Evolutionary conservation across 164 flowering plant species (phyloP), one percentile per base, ranked within the genome.

Genomic region (Chimonanthus salicifolius): DNA sequence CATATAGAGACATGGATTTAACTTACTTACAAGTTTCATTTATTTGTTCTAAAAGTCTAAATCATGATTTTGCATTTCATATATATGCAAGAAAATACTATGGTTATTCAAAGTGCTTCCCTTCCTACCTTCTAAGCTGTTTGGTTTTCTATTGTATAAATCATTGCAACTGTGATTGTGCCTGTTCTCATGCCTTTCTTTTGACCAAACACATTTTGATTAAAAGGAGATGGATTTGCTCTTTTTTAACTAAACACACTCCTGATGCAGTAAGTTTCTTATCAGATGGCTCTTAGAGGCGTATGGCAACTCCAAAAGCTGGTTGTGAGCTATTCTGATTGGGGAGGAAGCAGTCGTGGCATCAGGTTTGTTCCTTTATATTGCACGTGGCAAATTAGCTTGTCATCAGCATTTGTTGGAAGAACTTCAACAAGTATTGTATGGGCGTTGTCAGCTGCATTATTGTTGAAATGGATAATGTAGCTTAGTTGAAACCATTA

Each of bases 331-430:
- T 94, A 86, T 67, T 87, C 82, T 76, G 88, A 94, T 51, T 90
- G 94, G 96, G 97, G 98, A 48, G 97, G 98, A 70, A 94, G 98
- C 73, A 94, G 98, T 63, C 84, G 90, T 47, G 98, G 98, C 33
- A 88, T 94, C 77, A 89, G 97, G 98, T 91, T 46, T 54, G 60
- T 54, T 54, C 60, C 5, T 54, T 54, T 54, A 54, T 54, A n/a
- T 54, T 54, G 15, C 60, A 54, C 13, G 60, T 5, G 3, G 60
- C 16, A n/a, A 54, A 13, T 11, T 54, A 13, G 60, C 3, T 13
- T 54, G 15, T 11, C 16, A n/a, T 54, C 11, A 54, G 33, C 33
- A 33, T 33, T 33, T 33, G 33, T n/a, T 15, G 60, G 60, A 33
- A 33, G 33, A 33, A 33, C 33, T 33, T 33, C 33, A 33, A 33